Evolutionary conservation across 345 rosid species (phyloP).

Genomic region (Anacardium occidentale): DNA sequence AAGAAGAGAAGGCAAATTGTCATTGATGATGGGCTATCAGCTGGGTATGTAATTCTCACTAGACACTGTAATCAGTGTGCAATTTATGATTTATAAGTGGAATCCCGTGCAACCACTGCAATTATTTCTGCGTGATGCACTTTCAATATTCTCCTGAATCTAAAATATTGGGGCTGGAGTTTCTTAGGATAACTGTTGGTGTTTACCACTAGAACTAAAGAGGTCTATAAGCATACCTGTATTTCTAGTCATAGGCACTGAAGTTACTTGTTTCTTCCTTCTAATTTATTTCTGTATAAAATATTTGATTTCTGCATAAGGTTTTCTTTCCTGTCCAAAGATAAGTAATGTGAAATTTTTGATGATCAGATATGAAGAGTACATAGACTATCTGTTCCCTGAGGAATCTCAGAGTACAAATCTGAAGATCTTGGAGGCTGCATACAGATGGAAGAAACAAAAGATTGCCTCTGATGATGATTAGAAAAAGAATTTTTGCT

Average conservation of each 20-base stretch:
- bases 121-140: not conserved
- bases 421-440: not conserved
- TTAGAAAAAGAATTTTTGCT: not conserved
- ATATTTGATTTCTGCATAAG: too few relatives aligned
- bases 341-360: conserved; percentile 2
- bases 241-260: too few relatives aligned
- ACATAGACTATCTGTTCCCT: conserved; percentile 72
- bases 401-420: conserved; percentile 59
- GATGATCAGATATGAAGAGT: conserved; percentile 65
- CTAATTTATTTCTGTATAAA: too few relatives aligned
- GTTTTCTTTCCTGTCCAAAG: not conserved
- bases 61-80: not conserved
- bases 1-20: conserved; percentile 63
- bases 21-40: conserved; percentile 56
- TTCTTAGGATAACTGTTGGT: too few relatives aligned
- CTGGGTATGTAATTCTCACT: conserved; percentile 51
- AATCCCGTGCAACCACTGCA: not conserved
- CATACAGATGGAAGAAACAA: conserved; percentile 1
- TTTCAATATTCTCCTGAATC: not conserved
- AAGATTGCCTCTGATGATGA: not conserved
- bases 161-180: not conserved
- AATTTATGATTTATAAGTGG: too few relatives aligned
- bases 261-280: too few relatives aligned
- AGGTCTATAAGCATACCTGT: too few relatives aligned
- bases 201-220: too few relatives aligned